phyloP scores from a whole-genome alignment of 1,139 yeast species.

The Suzukiozyma palmioleophila region DNA sequence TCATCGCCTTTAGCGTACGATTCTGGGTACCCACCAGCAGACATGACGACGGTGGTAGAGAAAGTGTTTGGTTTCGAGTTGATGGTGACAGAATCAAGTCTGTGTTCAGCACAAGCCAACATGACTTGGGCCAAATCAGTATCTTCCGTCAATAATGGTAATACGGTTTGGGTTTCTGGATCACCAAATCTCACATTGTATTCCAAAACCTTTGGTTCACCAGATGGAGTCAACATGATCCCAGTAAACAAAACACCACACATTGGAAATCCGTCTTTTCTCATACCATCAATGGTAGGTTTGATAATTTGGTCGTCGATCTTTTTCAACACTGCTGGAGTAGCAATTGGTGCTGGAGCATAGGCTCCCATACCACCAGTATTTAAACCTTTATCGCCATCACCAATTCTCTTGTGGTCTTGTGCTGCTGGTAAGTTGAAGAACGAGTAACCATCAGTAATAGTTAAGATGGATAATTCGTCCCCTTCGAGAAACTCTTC shows the following conservation, averaged over 20 bases:
- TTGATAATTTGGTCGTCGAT: constrained; percentile 72
- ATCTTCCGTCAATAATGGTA: constrained; percentile 76
- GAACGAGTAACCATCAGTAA: constrained; percentile 91
- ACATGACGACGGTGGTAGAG: constrained; percentile 90
- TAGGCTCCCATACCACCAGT: constrained; percentile 99
- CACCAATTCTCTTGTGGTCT: constrained; percentile 94
- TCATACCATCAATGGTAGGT: constrained; percentile 96
- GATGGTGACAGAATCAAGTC: constrained; percentile 80
- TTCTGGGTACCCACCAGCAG: constrained; percentile 98
- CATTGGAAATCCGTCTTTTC: constrained; percentile 93
- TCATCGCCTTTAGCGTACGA: constrained; percentile 80
- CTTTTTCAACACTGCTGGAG: constrained; percentile 60
- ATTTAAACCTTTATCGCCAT: constrained; percentile 89
- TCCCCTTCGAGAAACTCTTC: constrained; percentile 97
- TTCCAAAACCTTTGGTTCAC: constrained; percentile 89
- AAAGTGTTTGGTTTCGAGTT: constrained; percentile 56
- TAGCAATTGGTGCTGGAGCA: constrained; percentile 94
- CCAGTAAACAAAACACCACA: constrained; percentile 97
- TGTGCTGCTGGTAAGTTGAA: constrained; percentile 95
- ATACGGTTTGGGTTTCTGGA: constrained; percentile 96
- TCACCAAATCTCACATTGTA: constrained; percentile 98
- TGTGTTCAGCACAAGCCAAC: constrained; percentile 91
- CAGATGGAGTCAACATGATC: constrained; percentile 75
- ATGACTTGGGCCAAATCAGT: constrained; percentile 90
- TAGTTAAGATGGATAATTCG: constrained; percentile 87